A percentile compares a stretch with the other conserved stretches of the same genome.
Evolutionary conservation across 1,284 basidiomycete genomes (phyloP).

Genomic region (Xerocomus cyaneibrunnescens): DNA sequence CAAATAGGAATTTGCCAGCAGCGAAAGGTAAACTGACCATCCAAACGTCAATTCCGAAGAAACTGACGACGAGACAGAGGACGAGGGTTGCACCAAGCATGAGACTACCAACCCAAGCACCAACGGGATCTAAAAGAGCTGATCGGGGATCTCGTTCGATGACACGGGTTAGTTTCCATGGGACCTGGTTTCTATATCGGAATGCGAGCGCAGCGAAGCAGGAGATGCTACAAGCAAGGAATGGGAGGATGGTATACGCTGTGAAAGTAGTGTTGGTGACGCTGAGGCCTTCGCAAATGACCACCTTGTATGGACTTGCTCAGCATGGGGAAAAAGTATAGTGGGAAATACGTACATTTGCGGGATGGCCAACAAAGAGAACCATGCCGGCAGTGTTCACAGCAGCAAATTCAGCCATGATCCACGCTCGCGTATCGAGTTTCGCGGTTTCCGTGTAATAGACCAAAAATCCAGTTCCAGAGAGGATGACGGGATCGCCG

Average conservation of each 20-base stretch:
- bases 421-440: no score
- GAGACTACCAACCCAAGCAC: slow-evolving; percentile 52
- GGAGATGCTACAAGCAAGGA: slow-evolving; percentile 58
- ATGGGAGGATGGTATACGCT: no score
- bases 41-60: slow-evolving; percentile 57
- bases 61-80: slow-evolving; percentile 53
- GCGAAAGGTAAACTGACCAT: no score
- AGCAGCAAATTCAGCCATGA: slow-evolving; percentile 57
- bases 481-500: slow-evolving; percentile 87
- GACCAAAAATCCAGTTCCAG: slow-evolving; percentile 84
- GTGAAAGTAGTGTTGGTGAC: slow-evolving; percentile 63
- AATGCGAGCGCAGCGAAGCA: slow-evolving; percentile 54
- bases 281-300: slow-evolving; percentile 64
- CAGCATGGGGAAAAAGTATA: not conserved
- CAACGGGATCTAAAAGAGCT: no score
- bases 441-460: slow-evolving; percentile 76
- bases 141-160: no score
- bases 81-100: slow-evolving; percentile 49
- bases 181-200: slow-evolving; percentile 51
- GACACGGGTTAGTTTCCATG: no score
- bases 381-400: slow-evolving; percentile 82
- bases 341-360: slow-evolving; percentile 48
- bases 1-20: no score
- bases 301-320: slow-evolving; percentile 31
- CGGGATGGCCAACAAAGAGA: slow-evolving; percentile 69